Conservation (phyloP, 2,329 filamentous ascomycete genomes). For the Fusarium zealandicum region DNA sequence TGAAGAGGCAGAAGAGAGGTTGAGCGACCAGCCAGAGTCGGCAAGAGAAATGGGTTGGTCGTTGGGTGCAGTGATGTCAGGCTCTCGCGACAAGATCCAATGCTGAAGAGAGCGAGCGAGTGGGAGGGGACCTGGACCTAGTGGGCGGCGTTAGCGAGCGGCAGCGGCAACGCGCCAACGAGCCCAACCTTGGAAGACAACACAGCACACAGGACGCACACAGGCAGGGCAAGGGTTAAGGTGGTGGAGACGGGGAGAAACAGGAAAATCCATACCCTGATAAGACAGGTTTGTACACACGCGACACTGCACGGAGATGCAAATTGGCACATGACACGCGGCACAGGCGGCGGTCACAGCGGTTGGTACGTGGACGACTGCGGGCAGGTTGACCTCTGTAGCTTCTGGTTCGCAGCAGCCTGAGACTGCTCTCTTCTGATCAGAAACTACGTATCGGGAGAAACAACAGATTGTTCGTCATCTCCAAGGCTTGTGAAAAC, state of each 20-base stretch:
- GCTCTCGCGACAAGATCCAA: conserved; percentile 14
- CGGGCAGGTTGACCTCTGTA: too few species aligned
- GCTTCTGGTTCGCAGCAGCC: background rate
- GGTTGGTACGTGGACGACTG: too few species aligned
- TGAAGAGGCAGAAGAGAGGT: conserved; percentile 1
- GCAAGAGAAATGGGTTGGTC: background rate
- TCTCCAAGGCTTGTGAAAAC: background rate
- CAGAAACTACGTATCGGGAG: too few species aligned
- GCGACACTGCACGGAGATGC: conserved; percentile 15
- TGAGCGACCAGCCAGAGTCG: conserved; percentile 2
- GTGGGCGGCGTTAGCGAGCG: conserved; percentile 28
- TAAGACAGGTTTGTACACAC: conserved; percentile 20
- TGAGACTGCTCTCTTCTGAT: background rate
- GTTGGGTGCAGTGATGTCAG: conserved; percentile 30
- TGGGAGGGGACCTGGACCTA: background rate
- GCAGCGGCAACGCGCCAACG: conserved; percentile 26
- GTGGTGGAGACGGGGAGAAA: background rate
- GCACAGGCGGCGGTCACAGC: conserved; percentile 21
- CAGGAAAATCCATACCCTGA: conserved; percentile 15
- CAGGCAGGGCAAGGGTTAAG: background rate
- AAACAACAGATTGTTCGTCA: background rate
- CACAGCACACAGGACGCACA: conserved; percentile 6
- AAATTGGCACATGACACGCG: conserved; percentile 12
- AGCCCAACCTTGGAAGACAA: conserved; percentile 9
- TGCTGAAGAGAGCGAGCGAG: conserved; percentile 5